Conservation (phyloP, 768 basidiomycete genomes). For the Neoboletus magnificus region DNA sequence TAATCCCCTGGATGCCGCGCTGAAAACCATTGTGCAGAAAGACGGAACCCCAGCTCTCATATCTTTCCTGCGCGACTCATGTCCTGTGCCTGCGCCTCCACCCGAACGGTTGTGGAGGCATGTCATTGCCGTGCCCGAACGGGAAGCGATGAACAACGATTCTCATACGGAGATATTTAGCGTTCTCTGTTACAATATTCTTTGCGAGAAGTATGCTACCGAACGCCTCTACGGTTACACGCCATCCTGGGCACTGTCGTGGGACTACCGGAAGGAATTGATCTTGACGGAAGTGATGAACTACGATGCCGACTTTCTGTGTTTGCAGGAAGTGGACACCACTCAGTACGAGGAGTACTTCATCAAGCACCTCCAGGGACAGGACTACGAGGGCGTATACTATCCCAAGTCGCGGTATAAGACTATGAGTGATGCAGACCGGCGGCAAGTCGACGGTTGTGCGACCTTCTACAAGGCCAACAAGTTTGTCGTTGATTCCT, state of each 20-base stretch:
- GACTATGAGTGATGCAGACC: conserved; percentile 87
- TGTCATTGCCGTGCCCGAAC: conserved; percentile 55
- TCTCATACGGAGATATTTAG: conserved; percentile 72
- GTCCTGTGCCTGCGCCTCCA: conserved; percentile 76
- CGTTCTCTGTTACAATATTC: conserved; percentile 88
- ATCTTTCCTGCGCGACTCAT: conserved; percentile 89
- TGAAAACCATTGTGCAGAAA: conserved; percentile 84
- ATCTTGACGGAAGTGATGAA: conserved; percentile 82
- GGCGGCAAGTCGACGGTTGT: conserved; percentile 90
- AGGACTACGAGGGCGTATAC: conserved; percentile 88
- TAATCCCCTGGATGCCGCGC: conserved; percentile 80
- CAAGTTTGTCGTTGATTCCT: conserved; percentile 54
- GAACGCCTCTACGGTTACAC: conserved; percentile 92
- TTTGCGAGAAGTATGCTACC: conserved; percentile 89
- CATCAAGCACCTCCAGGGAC: conserved; percentile 60
- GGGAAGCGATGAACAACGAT: conserved; percentile 58
- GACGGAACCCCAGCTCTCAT: conserved; percentile 92
- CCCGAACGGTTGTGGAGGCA: conserved; percentile 78
- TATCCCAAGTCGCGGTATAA: conserved; percentile 91
- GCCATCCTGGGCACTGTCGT: conserved; percentile 92
- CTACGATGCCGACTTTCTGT: conserved; percentile 84
- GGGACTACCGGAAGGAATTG: conserved; percentile 89
- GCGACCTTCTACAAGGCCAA: conserved; percentile 91
- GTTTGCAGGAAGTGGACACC: conserved; percentile 93
- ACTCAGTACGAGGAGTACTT: conserved; percentile 93